Evolutionary conservation across 345 rosid species (phyloP).

Genomic region (Eucalyptus curtisii): DNA sequence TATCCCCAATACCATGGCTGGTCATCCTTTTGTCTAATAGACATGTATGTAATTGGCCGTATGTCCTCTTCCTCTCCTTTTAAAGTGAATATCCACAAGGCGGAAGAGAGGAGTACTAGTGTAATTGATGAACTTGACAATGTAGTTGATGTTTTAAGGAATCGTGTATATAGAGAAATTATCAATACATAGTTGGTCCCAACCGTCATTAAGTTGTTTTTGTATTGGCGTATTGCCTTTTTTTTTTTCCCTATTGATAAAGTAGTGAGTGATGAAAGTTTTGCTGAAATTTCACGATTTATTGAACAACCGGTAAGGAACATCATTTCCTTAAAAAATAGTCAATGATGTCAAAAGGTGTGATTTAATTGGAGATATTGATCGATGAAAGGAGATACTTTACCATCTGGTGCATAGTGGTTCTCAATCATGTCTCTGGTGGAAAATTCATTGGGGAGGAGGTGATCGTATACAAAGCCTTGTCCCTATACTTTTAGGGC

Average conservation of each 20-base stretch:
- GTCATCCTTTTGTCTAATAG: background rate
- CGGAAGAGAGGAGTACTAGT: background rate
- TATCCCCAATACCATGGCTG: background rate
- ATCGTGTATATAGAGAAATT: background rate
- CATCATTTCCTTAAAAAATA: background rate
- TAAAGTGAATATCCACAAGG: background rate
- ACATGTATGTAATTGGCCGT: background rate
- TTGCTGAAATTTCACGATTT: background rate
- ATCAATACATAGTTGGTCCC: background rate
- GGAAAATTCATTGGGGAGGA: background rate
- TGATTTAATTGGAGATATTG: background rate
- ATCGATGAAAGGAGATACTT: background rate
- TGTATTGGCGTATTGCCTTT: background rate
- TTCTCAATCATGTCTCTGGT: background rate
- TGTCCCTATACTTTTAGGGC: background rate
- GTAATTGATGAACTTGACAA: background rate
- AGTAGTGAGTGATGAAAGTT: background rate
- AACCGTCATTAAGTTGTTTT: background rate
- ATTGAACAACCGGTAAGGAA: background rate
- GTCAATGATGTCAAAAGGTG: background rate
- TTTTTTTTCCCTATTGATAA: background rate
- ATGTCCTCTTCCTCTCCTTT: background rate
- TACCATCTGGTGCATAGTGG: background rate
- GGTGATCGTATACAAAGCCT: background rate
- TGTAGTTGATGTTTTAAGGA: background rate